These are phyloP conservation scores for Didymella lethalis DNA, from an alignment of 2,329 filamentous ascomycete species.

Conservation along the genomic window DNA sequence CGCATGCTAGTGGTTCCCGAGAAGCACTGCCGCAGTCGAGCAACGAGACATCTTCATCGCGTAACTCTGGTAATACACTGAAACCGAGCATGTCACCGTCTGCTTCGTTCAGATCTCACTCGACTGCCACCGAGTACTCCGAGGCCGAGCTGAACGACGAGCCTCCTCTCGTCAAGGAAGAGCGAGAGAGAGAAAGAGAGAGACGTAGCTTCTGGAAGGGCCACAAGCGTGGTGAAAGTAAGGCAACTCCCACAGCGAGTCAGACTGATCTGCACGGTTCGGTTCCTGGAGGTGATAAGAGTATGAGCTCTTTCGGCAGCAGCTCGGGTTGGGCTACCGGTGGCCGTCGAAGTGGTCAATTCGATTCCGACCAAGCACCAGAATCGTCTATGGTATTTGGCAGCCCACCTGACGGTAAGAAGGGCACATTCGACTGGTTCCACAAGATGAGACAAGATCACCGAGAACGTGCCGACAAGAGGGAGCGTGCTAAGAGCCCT, in stretches of 20 bases:
- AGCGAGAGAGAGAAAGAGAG: constrained; percentile 67
- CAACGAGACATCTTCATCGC: constrained; percentile 53
- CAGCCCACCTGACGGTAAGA: constrained; percentile 54
- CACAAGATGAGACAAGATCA: constrained; percentile 70
- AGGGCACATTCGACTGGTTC: constrained; percentile 69
- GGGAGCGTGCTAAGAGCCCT: constrained; percentile 62
- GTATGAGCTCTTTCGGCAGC: constrained; percentile 51
- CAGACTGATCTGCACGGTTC: constrained; percentile 49
- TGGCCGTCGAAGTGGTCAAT: constrained; percentile 45
- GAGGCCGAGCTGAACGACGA: constrained; percentile 80
- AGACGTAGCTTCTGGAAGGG: constrained; percentile 79
- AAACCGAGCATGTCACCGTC: constrained; percentile 76
- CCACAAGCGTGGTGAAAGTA: constrained; percentile 53
- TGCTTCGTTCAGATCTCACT: constrained; percentile 76
- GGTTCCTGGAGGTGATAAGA: constrained; percentile 49
- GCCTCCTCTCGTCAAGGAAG: constrained; percentile 31
- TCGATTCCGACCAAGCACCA: constrained; percentile 39
- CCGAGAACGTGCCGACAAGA: constrained; percentile 62
- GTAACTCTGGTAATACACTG: constrained; percentile 60
- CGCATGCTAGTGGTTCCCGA: constrained; percentile 37
- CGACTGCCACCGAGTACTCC: constrained; percentile 77
- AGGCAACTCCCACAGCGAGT: constrained; percentile 47
- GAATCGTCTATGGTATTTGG: constrained; percentile 46
- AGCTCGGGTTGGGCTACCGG: constrained; percentile 40
- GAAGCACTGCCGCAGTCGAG: constrained; percentile 31